Evolutionary conservation across 192 early-diverging fungal species (phyloP).

Genomic region (Coemansia sp.): DNA sequence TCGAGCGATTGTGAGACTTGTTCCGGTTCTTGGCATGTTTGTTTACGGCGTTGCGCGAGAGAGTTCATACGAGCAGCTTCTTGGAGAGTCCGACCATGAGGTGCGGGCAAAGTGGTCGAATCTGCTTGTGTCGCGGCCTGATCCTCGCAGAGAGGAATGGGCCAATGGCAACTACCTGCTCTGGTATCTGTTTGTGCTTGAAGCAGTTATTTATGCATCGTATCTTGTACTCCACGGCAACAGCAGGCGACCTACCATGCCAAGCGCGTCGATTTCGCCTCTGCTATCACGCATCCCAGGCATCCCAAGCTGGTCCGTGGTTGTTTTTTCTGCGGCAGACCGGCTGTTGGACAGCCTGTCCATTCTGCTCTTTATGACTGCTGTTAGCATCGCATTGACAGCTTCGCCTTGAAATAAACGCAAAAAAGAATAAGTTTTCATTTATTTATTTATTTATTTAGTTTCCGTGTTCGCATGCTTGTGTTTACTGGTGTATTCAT

Average conservation of each 20-base stretch:
- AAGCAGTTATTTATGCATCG: constrained; percentile 23
- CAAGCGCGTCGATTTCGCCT: not conserved
- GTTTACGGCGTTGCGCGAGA: constrained; percentile 41
- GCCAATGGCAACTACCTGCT: constrained; percentile 31
- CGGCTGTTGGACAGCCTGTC: constrained; percentile 39
- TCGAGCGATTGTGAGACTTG: constrained; percentile 22
- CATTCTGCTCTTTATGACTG: constrained; percentile 35
- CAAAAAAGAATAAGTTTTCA: not conserved
- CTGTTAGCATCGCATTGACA: constrained; percentile 17
- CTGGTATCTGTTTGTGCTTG: constrained; percentile 35
- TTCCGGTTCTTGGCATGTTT: constrained; percentile 34
- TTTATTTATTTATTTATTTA: not conserved
- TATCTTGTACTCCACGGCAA: constrained; percentile 20
- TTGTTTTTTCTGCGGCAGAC: constrained; percentile 18
- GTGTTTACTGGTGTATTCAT: not conserved
- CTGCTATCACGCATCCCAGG: constrained; percentile 26
- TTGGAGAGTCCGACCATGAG: constrained; percentile 32
- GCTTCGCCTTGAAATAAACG: not conserved
- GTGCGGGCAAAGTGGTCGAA: constrained; percentile 34
- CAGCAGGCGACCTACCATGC: not conserved
- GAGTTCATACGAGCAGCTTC: constrained; percentile 25
- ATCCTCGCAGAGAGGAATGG: constrained; percentile 40
- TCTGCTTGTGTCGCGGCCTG: constrained; percentile 34
- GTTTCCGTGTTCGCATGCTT: not conserved
- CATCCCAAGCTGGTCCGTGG: constrained; percentile 22